phyloP scores from a whole-genome alignment of 2,329 filamentous ascomycete species.

The Colletotrichum sp. region DNA sequence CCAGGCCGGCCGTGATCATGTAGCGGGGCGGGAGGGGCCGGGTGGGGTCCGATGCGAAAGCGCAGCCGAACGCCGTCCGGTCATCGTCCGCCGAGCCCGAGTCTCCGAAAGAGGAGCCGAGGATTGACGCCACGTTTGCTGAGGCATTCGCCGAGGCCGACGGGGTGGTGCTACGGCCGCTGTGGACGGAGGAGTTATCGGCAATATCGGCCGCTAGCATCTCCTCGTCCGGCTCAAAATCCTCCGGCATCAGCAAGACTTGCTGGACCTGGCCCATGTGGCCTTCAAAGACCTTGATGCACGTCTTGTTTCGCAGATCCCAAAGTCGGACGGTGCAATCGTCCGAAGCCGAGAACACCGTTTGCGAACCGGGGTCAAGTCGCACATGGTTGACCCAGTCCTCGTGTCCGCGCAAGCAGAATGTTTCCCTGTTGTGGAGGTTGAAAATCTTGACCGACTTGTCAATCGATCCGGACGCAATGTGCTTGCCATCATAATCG shows the following conservation, averaged over 20 bases:
- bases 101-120: constrained; percentile 24
- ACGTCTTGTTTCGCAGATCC: constrained; percentile 86
- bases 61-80: constrained; percentile 61
- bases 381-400: constrained; percentile 98
- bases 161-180: constrained; percentile 50
- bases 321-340: constrained; percentile 91
- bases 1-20: constrained; percentile 90
- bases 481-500: constrained; percentile 83
- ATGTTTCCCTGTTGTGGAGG: constrained; percentile 82
- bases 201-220: constrained; percentile 49
- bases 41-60: constrained; percentile 64
- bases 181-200: constrained; percentile 59
- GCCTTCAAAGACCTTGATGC: constrained; percentile 78
- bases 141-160: constrained; percentile 24
- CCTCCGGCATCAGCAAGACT: constrained; percentile 80
- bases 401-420: constrained; percentile 79
- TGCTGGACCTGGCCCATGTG: constrained; percentile 97
- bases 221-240: constrained; percentile 87
- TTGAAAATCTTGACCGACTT: constrained; percentile 92
- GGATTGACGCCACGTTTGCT: constrained; percentile 21
- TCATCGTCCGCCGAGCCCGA: constrained; percentile 40
- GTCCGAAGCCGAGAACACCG: constrained; percentile 91
- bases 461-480: constrained; percentile 91
- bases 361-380: constrained; percentile 81
- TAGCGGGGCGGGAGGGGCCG: constrained; percentile 84